Evolutionary conservation across 352 stramenopile genomes (phyloP), one percentile per base, ranked within the genome.

Genomic region (Globisporangium barbulae): DNA sequence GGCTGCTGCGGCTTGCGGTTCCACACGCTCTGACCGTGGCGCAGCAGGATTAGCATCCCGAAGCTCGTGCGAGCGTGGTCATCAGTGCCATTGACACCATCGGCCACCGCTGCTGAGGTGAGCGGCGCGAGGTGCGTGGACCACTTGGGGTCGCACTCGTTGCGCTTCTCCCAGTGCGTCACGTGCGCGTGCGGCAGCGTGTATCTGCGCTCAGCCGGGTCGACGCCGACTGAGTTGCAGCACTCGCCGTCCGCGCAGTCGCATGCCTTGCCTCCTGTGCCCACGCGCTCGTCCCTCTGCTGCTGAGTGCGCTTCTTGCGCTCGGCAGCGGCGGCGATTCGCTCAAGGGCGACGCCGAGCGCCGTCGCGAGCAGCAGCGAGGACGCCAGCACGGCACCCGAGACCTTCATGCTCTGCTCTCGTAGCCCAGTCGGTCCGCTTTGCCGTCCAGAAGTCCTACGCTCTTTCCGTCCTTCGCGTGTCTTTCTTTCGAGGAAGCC

Each of bases 11-110:
- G 85, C 59, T 94, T 93, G 67, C 81, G 81, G 70, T 94, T 94
- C 85, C 85, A 94, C 56, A 94, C 82, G 65, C 83, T 92, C 67
- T 94, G 85, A 9, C 85, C 85, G 67, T 94, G 85, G n/a, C 85
- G 85, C 55, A 94, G 67, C 53, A 94, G 61, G 53, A 94, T 91
- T 49, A 94, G 81, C 67, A 79, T 90, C 19, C 85, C 85, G 44
- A 88, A 86, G 69, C 81, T 90, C 33, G 70, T 78, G 55, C 80
- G 77, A 25, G 71, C 37, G 12, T 71, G 71, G 28, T 79, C 63
- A 15, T 57, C 63, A 6, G 54, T 44, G 9, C 28, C 66, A 15
- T 41, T 41, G 4, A 41, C 35, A 9, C 68, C 63, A 19, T 39
- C 47, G 12, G 41, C 52, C 3, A 17, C 3, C 3, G 28, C 3